Percentiles rank a stretch among this genome's conserved stretches.
Evolutionary conservation across 2,329 filamentous ascomycete species (phyloP).

Genomic region (Sclerotinia borealis): DNA sequence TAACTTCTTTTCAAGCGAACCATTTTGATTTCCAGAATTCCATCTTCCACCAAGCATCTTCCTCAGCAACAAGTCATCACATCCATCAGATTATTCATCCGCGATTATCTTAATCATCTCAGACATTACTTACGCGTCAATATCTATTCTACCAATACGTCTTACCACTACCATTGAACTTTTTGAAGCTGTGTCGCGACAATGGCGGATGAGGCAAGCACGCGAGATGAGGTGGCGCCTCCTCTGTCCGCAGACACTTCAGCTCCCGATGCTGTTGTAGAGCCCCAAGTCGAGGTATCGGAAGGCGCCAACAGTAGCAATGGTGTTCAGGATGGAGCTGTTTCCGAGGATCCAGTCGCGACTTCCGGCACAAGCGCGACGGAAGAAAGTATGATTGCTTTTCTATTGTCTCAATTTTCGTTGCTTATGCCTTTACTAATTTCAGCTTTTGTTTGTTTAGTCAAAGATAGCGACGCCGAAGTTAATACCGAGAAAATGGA

Average conservation of each 20-base stretch:
- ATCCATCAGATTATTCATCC: conserved; percentile 16
- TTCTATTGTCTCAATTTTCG: conserved; percentile 9
- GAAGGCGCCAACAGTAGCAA: conserved; percentile 20
- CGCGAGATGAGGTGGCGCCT: conserved; percentile 18
- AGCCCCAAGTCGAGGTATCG: conserved; percentile 17
- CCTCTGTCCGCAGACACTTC: conserved; percentile 17
- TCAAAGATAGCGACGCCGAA: conserved; percentile 13
- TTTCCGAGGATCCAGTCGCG: conserved; percentile 24
- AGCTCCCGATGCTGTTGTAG: conserved; percentile 14
- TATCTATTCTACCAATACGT: conserved; percentile 7
- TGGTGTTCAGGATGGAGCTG: conserved; percentile 14
- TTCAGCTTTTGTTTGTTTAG: conserved; percentile 19
- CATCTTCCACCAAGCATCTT: conserved; percentile 9
- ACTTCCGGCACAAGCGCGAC: conserved; percentile 18
- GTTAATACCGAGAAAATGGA: conserved; percentile 15
- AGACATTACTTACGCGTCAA: conserved; percentile 21
- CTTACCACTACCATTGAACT: conserved; percentile 10
- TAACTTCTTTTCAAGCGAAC: conserved; percentile 16
- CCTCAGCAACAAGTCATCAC: conserved; percentile 20
- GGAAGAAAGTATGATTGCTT: conserved; percentile 21
- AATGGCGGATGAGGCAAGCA: conserved; percentile 28
- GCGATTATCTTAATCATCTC: conserved; percentile 15
- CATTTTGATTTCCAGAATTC: conserved; percentile 19
- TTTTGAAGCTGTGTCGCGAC: conserved; percentile 22
- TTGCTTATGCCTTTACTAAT: conserved; percentile 20